Percentiles rank a stretch among this genome's conserved stretches.
Conservation (phyloP, 306 rosid genomes). For the Cotoneaster glaucophyllus region DNA sequence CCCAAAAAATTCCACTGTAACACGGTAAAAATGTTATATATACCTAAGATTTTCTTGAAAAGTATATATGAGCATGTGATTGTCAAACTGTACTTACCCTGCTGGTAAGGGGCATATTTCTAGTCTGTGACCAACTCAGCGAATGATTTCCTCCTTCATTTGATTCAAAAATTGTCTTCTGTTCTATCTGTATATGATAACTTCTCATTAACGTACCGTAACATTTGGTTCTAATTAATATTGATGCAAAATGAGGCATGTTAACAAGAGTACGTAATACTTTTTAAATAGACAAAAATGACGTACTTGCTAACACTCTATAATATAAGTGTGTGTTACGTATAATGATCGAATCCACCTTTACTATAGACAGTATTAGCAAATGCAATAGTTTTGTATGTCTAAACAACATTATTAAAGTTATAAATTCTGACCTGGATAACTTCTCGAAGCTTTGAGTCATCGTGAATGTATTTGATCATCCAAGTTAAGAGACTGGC, state of each 20-base stretch:
- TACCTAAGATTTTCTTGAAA: neutral
- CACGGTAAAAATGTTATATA: neutral
- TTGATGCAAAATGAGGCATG: neutral
- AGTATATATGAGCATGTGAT: neutral
- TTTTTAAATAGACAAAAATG: too few relatives aligned
- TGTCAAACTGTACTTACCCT: conserved; percentile 6
- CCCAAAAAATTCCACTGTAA: too few relatives aligned
- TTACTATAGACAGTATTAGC: neutral
- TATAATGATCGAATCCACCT: neutral
- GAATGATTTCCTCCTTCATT: conserved; percentile 8
- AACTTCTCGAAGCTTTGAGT: conserved; percentile 6
- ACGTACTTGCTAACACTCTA: neutral
- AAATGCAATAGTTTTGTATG: neutral
- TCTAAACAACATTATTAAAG: neutral
- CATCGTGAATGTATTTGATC: conserved; percentile 17
- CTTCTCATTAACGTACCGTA: neutral
- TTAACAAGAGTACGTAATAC: neutral
- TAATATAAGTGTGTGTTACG: too few relatives aligned
- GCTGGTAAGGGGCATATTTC: conserved; percentile 16
- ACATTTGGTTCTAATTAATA: neutral
- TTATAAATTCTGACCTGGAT: conserved; percentile 3
- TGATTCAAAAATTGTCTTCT: conserved; percentile 11
- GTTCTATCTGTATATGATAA: conserved; percentile 8
- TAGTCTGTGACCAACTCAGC: conserved; percentile 18
- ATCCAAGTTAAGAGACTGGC: conserved; percentile 26